Evolutionary conservation across 306 rosid species (phyloP), one percentile per base, ranked within the genome.

Genomic region (Trifolium repens): DNA sequence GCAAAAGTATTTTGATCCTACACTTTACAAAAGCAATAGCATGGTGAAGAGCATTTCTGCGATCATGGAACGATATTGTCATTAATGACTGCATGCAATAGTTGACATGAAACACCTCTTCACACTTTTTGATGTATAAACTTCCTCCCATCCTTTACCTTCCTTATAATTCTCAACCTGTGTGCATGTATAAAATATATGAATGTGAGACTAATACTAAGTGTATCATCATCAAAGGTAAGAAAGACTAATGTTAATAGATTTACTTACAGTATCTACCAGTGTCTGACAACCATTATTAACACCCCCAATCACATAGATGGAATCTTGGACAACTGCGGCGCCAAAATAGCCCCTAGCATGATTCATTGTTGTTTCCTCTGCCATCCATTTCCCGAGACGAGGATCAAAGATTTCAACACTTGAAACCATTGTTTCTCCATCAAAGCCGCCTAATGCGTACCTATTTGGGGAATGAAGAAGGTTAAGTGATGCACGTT

Each of bases 351-450:
- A 94, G 9, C 96, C 98, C 67, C 97, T 78, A 5, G 74, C 17
- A 46, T 75, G 69, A 43, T 71, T 85, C 97, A 94, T 87, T 58
- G 96, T 80, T 71, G 97, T 85, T 73, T 91, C 88, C 61, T 73
- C 94, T 8, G 16, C 60, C 76, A 78, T 85, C 98, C 98, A 91
- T 17, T 76, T 69, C 39, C 80, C 94, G 4, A 88, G 83, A 53
- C 97, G 87, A 32, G 96, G 98, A 80, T 94, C 97, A 39, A 81
- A 91, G 52, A 88, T 83, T 82, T 94, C 98, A 14, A 91, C 77
- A 82, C 86, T 90, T n/a, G 90, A 57, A 78, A 91, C 87, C 89
- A 88, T 90, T 9, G 66, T 8, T 5, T 19, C 7, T 61, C 93
- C 97, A 79, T 90, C 88, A 67, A 72, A 91, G 61, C 97, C 97